These are phyloP conservation scores for Lasiosphaeria ovina DNA, from an alignment of 495 filamentous ascomycete species.

Conservation along the genomic window DNA sequence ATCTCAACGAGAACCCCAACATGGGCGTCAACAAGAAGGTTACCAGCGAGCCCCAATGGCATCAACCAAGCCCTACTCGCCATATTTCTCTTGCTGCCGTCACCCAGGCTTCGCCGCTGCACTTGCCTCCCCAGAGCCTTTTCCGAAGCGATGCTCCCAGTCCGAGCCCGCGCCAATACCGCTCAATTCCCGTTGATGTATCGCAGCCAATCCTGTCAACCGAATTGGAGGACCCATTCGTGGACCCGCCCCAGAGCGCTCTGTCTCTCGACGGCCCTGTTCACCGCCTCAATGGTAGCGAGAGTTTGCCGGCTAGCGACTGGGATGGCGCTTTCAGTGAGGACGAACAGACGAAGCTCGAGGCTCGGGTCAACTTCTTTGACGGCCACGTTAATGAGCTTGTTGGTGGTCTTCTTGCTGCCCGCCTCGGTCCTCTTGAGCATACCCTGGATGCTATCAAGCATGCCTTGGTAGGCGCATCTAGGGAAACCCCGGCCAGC, in stretches of 20 bases:
- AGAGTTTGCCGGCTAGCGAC: constrained; percentile 72
- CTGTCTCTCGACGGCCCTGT: constrained; percentile 53
- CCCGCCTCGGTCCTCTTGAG: constrained; percentile 75
- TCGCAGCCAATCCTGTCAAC: constrained; percentile 35
- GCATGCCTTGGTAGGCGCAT: constrained; percentile 54
- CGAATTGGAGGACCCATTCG: constrained; percentile 49
- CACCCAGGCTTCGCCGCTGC: constrained; percentile 52
- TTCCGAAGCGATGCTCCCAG: constrained; percentile 72
- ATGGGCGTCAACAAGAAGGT: constrained; percentile 65
- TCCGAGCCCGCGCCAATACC: constrained; percentile 65
- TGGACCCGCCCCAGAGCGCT: constrained; percentile 40
- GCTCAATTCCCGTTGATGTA: constrained; percentile 32
- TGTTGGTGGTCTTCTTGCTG: constrained; percentile 73
- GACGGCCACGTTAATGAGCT: constrained; percentile 83
- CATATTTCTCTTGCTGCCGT: constrained; percentile 34
- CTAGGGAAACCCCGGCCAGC: constrained; percentile 42
- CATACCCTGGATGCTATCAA: constrained; percentile 73
- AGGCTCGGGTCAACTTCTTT: constrained; percentile 72
- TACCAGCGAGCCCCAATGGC: constrained; percentile 45
- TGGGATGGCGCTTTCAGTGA: constrained; percentile 88
- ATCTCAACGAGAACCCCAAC: constrained; percentile 69
- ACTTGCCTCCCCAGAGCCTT: constrained; percentile 53
- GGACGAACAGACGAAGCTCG: constrained; percentile 76
- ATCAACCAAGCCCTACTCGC: constrained; percentile 41
- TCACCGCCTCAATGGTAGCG: constrained; percentile 62